phyloP scores from a whole-genome alignment of 2,329 filamentous ascomycete genomes.

The Reticulascus tulasneorum region DNA sequence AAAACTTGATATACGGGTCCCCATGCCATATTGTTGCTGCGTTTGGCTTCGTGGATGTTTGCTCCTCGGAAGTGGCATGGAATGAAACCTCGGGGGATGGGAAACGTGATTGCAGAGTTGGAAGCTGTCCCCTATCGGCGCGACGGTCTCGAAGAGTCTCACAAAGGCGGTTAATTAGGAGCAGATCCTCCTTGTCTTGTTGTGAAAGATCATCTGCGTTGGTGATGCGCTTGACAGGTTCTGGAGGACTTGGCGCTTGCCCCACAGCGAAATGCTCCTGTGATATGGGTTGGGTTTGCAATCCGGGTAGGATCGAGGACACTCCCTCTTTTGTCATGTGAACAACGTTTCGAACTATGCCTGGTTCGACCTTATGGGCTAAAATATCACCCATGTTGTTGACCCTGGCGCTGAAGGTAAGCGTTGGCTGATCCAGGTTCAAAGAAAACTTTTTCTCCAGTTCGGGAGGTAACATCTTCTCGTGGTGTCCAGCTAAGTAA shows the following conservation, averaged over 20 bases:
- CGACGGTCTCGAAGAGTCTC: slow-evolving; percentile 34
- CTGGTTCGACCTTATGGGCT: slow-evolving; percentile 51
- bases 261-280: slow-evolving; percentile 29
- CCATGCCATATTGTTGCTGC: slow-evolving; percentile 31
- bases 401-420: slow-evolving; percentile 61
- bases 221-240: slow-evolving; percentile 39
- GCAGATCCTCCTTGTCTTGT: slow-evolving; percentile 41
- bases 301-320: slow-evolving; percentile 8
- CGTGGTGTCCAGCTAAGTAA: slow-evolving; percentile 55
- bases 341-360: slow-evolving; percentile 49
- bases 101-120: slow-evolving; percentile 1
- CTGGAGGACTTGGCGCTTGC: slow-evolving; percentile 14
- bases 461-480: slow-evolving; percentile 51
- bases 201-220: slow-evolving; percentile 36
- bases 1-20: slow-evolving; percentile 48
- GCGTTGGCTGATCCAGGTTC: slow-evolving; percentile 42
- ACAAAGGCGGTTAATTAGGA: slow-evolving; percentile 43
- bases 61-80: slow-evolving; percentile 19
- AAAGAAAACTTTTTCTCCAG: slow-evolving; percentile 50
- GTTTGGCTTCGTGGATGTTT: slow-evolving; percentile 4
- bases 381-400: slow-evolving; percentile 49
- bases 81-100: slow-evolving; percentile 38
- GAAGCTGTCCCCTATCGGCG: slow-evolving; percentile 13
- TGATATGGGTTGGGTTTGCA: neutral
- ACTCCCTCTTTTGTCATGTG: slow-evolving; percentile 41